Conservation (phyloP, 176 grass and related monocot species). For the Bonia amplexicaulis region DNA sequence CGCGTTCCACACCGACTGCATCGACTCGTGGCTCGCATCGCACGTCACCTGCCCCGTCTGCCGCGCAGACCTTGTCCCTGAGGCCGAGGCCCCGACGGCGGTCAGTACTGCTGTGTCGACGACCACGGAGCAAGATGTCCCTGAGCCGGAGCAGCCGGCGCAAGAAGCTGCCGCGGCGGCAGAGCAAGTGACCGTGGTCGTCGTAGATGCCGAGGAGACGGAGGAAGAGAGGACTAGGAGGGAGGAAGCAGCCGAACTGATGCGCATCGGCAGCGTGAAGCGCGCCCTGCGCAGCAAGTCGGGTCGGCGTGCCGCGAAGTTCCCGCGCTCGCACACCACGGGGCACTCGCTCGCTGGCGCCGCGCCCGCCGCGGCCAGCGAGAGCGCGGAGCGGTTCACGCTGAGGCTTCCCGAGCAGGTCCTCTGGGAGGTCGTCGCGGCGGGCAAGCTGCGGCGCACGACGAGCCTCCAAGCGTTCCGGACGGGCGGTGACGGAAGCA, state of each 20-base stretch:
- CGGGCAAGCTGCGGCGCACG: conserved; percentile 39
- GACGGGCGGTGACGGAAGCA: conserved; percentile 27
- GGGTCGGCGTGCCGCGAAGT: conserved; percentile 9
- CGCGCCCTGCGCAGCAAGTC: conserved; percentile 55
- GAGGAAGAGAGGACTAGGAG: conserved; percentile 41
- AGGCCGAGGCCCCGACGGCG: background rate
- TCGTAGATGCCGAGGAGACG: conserved; percentile 25
- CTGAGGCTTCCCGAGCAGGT: conserved; percentile 68
- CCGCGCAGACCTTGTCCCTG: conserved; percentile 42
- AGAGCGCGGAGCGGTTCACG: conserved; percentile 45
- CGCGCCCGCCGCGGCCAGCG: background rate
- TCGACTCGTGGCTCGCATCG: conserved; percentile 67
- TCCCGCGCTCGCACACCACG: conserved; percentile 81
- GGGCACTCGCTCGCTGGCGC: conserved; percentile 53
- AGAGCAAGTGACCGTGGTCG: conserved; percentile 3
- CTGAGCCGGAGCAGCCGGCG: background rate
- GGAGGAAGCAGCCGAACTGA: conserved; percentile 54
- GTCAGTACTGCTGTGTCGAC: background rate
- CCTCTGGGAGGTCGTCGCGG: conserved; percentile 36
- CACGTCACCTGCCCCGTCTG: conserved; percentile 89
- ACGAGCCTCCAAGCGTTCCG: conserved; percentile 46
- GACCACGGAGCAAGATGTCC: background rate
- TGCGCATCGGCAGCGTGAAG: conserved; percentile 51
- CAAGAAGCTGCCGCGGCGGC: background rate
- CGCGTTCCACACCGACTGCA: conserved; percentile 73